Evolutionary conservation across 805 yeast genomes (phyloP).

Genomic region (Vanderwaltozyma verrucispora): DNA sequence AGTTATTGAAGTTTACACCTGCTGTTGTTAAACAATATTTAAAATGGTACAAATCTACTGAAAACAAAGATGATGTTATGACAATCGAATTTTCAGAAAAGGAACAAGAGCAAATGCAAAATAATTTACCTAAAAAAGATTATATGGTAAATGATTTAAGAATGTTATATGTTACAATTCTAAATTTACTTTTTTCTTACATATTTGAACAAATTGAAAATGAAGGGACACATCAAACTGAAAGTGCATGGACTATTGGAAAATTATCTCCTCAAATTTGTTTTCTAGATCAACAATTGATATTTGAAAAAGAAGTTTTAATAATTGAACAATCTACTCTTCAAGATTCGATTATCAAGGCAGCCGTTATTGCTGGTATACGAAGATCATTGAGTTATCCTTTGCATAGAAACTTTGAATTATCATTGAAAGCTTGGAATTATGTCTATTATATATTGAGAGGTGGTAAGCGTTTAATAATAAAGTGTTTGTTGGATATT

Average conservation of each 20-base stretch:
- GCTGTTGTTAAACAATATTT: conserved; percentile 36
- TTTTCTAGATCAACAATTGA: conserved; percentile 52
- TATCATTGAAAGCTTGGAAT: conserved; percentile 57
- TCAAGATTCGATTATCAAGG: conserved; percentile 32
- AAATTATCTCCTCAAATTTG: conserved; percentile 71
- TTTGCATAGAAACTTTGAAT: conserved; percentile 57
- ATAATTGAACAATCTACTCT: conserved; percentile 1
- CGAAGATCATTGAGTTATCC: conserved; percentile 76
- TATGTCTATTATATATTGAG: conserved; percentile 58
- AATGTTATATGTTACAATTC: conserved; percentile 49
- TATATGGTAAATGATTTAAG: conserved; percentile 40
- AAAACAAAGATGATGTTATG: conserved; percentile 24
- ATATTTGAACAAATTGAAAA: conserved; percentile 69
- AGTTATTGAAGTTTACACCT: conserved; percentile 42
- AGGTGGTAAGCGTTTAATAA: conserved; percentile 57
- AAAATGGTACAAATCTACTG: conserved; percentile 36
- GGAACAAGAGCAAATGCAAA: conserved; percentile 58
- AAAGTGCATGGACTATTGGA: conserved; percentile 92
- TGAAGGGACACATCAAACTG: conserved; percentile 61
- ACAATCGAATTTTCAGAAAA: conserved; percentile 44
- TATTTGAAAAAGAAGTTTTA: conserved; percentile 19
- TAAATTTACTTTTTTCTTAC: conserved; percentile 62
- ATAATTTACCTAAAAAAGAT: conserved; percentile 49
- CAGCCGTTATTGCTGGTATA: conserved; percentile 48
- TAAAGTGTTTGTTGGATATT: conserved; percentile 47